phyloP scores from a whole-genome alignment of 306 rosid species.

The Prunus fruticosa region DNA sequence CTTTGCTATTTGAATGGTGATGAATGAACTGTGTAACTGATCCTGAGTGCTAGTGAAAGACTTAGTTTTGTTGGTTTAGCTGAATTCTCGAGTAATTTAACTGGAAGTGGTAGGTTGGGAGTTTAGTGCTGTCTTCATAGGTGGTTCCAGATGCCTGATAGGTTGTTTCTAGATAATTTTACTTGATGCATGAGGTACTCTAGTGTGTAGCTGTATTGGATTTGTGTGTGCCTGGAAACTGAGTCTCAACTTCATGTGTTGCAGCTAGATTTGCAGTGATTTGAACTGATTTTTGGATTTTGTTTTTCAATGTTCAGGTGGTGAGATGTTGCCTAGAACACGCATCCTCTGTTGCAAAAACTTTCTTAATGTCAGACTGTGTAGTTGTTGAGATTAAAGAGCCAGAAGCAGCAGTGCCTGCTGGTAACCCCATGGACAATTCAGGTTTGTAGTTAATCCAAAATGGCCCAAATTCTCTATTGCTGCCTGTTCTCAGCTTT shows the following conservation, averaged over 20 bases:
- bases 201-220: neutral
- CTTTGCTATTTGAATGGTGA: neutral
- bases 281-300: neutral
- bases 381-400: constrained; percentile 99
- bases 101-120: neutral
- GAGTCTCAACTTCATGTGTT: neutral
- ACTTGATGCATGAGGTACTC: neutral
- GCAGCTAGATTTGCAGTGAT: neutral
- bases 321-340: constrained; percentile 99
- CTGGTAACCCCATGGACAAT: constrained; percentile 90
- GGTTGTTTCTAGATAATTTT: neutral
- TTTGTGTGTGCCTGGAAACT: neutral
- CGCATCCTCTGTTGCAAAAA: constrained; percentile 94
- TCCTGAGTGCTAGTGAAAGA: neutral
- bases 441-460: constrained; percentile 51
- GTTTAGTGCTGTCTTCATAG: neutral
- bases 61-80: no score
- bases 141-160: neutral
- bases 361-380: constrained; percentile 97
- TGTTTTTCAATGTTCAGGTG: constrained; percentile 43
- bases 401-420: constrained; percentile 64
- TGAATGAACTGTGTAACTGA: neutral
- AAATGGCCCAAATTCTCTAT: neutral
- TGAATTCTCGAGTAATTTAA: neutral
- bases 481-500: no score